Evolutionary conservation across 1,139 yeast genomes (phyloP).

Genomic region (Kodamaea anthophila): DNA sequence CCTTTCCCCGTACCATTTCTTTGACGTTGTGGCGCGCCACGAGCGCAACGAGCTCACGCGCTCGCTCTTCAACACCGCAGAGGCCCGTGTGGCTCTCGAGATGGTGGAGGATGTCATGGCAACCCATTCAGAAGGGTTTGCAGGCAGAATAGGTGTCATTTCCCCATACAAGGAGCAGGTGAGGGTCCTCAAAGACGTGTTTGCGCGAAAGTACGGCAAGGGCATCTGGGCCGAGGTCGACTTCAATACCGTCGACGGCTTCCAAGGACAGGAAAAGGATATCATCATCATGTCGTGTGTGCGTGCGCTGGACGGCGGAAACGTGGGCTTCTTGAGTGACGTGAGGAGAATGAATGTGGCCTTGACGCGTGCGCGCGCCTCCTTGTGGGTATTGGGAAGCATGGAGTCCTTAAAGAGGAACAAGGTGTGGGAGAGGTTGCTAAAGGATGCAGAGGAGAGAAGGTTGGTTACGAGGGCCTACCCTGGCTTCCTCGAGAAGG

Average conservation of each 20-base stretch:
- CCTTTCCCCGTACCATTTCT: constrained; percentile 74
- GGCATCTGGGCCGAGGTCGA: constrained; percentile 63
- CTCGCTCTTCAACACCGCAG: constrained; percentile 65
- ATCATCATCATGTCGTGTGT: constrained; percentile 93
- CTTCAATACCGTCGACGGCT: constrained; percentile 95
- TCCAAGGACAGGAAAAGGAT: constrained; percentile 97
- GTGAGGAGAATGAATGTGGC: constrained; percentile 95
- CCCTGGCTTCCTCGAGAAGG: constrained; percentile 31
- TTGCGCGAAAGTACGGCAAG: constrained; percentile 56
- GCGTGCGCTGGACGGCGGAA: constrained; percentile 61
- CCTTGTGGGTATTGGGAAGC: constrained; percentile 90
- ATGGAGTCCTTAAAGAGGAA: constrained; percentile 55
- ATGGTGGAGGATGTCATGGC: constrained; percentile 55
- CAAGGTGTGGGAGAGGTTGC: constrained; percentile 62
- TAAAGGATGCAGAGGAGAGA: constrained; percentile 57
- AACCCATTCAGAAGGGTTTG: constrained; percentile 49
- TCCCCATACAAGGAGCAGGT: constrained; percentile 95
- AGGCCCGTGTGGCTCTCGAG: constrained; percentile 68
- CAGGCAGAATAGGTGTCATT: constrained; percentile 79
- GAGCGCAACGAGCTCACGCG: constrained; percentile 55
- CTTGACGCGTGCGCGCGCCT: constrained; percentile 84
- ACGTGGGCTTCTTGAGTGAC: constrained; percentile 87
- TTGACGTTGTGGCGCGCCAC: constrained; percentile 63
- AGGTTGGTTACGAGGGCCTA: constrained; percentile 25
- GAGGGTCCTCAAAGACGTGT: constrained; percentile 47